A percentile compares a stretch with the other conserved stretches of the same genome.
Evolutionary conservation across 495 filamentous ascomycete genomes (phyloP).

Genomic region (Staphylotrichum longicolle): DNA sequence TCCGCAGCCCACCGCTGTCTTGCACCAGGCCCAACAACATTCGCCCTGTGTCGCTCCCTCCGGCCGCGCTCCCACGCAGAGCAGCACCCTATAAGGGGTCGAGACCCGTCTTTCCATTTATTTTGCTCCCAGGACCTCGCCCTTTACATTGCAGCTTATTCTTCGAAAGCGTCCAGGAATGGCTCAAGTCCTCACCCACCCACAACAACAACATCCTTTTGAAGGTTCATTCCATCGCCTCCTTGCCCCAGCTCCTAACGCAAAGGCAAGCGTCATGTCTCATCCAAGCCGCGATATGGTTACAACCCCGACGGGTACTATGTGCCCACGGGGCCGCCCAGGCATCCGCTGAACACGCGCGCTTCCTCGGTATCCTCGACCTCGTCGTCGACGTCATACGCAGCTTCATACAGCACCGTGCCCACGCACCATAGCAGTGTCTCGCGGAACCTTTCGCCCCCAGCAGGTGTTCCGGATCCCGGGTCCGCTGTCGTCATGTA

Average conservation of each 20-base stretch:
- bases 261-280: not conserved
- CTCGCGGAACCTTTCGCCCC: slow-evolving; percentile 30
- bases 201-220: slow-evolving; percentile 17
- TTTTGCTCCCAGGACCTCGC: not conserved
- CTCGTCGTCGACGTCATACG: slow-evolving; percentile 25
- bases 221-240: slow-evolving; percentile 22
- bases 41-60: not conserved
- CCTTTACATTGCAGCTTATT: not conserved
- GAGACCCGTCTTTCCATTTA: not conserved
- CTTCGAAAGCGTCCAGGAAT: not conserved
- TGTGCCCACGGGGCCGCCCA: not conserved
- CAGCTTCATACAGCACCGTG: not conserved
- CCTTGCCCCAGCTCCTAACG: slow-evolving; percentile 21
- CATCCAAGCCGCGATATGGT: not conserved
- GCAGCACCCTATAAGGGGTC: slow-evolving; percentile 1
- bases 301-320: slow-evolving; percentile 17
- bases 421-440: slow-evolving; percentile 13
- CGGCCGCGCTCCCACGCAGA: not conserved
- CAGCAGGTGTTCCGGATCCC: slow-evolving; percentile 11
- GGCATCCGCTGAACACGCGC: slow-evolving; percentile 20
- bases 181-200: not conserved
- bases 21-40: not conserved
- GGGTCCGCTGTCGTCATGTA: not conserved
- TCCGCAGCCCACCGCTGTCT: too few species aligned
- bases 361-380: slow-evolving; percentile 29